These are phyloP conservation scores for Besnoitia besnoiti DNA, from an alignment of 169 alveolate genomes.

Conservation along the genomic window DNA sequence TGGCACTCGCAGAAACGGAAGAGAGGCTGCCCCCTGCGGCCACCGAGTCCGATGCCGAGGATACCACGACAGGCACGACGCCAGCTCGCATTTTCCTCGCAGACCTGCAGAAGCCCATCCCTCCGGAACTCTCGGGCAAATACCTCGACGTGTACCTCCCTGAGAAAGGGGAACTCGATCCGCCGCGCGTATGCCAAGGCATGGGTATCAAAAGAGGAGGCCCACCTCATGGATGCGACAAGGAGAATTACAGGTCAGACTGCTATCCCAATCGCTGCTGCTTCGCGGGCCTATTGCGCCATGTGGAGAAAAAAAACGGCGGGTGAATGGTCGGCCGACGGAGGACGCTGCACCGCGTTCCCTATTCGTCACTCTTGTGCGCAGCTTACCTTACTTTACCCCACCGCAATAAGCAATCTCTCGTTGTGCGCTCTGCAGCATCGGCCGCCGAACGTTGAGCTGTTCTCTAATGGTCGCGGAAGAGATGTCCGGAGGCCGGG, in stretches of 20 bases:
- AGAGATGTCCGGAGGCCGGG: constrained; percentile 74
- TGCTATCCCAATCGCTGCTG: too few species aligned
- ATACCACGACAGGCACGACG: not conserved
- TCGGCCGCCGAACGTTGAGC: constrained; percentile 58
- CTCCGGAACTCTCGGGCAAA: constrained; percentile 12
- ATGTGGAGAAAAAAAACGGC: too few species aligned
- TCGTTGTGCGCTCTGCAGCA: constrained; percentile 44
- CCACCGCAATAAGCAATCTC: too few species aligned
- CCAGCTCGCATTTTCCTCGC: constrained; percentile 29
- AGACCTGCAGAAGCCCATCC: constrained; percentile 8
- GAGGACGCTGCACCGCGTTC: too few species aligned
- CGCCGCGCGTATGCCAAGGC: constrained; percentile 65
- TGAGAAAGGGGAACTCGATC: constrained; percentile 3
- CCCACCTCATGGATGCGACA: constrained; percentile 44
- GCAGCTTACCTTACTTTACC: too few species aligned
- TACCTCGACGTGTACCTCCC: constrained; percentile 17
- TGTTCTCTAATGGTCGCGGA: constrained; percentile 69
- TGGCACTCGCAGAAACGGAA: not conserved
- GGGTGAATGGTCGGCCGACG: too few species aligned
- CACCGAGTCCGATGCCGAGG: not conserved
- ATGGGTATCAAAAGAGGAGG: constrained; percentile 52
- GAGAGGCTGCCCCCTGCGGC: not conserved
- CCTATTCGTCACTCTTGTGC: too few species aligned
- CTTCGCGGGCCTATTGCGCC: too few species aligned
- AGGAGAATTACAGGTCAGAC: constrained; percentile 17